These are phyloP conservation scores for Karstenula rhodostoma DNA, from an alignment of 2,329 filamentous ascomycete genomes.

Conservation along the genomic window DNA sequence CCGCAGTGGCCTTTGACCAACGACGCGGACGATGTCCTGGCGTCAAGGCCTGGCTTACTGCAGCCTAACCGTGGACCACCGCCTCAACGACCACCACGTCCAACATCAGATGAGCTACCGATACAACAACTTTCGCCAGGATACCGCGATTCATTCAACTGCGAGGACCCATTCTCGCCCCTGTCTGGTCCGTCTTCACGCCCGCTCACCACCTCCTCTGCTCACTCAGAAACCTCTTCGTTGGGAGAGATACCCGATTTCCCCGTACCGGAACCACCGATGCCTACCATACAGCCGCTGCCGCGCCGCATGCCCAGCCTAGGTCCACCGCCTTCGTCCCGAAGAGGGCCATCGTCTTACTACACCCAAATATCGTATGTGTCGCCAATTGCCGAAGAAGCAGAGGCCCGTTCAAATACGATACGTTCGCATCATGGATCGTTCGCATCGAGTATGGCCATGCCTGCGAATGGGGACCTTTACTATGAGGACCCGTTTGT, in stretches of 20 bases:
- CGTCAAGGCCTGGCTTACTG: conserved; percentile 30
- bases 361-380: conserved; percentile 59
- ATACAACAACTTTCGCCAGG: conserved; percentile 39
- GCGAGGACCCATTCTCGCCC: conserved; percentile 46
- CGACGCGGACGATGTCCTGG: conserved; percentile 35
- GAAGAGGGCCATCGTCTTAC: conserved; percentile 58
- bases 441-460: conserved; percentile 59
- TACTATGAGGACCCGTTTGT: conserved; percentile 49
- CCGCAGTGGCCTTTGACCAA: conserved; percentile 59
- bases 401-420: conserved; percentile 55
- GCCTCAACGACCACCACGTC: conserved; percentile 53
- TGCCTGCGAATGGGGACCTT: conserved; percentile 53
- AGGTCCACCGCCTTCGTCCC: conserved; percentile 58
- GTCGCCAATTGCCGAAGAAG: conserved; percentile 59
- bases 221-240: conserved; percentile 50
- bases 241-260: conserved; percentile 54
- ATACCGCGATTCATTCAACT: conserved; percentile 38
- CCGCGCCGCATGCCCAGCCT: conserved; percentile 52
- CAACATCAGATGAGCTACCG: conserved; percentile 44
- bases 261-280: conserved; percentile 46
- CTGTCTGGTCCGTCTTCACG: conserved; percentile 38
- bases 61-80: conserved; percentile 47
- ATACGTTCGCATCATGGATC: conserved; percentile 52
- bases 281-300: conserved; percentile 44
- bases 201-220: conserved; percentile 49